Conservation (phyloP, 306 rosid genomes). For the Casuarina glauca region DNA sequence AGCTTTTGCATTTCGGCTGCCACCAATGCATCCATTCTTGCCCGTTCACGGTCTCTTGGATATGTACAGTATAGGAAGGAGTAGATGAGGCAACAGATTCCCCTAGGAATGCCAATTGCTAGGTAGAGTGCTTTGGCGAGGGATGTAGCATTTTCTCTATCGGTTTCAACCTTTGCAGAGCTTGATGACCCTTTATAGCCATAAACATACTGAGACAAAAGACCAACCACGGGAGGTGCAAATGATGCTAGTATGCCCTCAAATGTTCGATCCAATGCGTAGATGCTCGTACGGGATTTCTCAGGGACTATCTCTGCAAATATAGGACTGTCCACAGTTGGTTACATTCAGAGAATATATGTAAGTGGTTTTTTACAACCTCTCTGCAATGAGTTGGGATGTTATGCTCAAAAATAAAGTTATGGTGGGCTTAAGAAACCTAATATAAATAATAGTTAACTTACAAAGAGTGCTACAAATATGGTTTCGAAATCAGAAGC, state of each 20-base stretch:
- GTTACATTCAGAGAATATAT: conserved; percentile 14
- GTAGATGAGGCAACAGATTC: conserved; percentile 60
- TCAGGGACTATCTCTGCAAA: conserved; percentile 93
- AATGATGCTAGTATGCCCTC: conserved; percentile 70
- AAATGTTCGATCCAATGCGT: conserved; percentile 72
- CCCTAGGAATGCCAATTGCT: conserved; percentile 67
- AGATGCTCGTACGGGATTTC: conserved; percentile 73
- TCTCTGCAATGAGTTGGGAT: no score
- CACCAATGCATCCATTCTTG: conserved; percentile 56
- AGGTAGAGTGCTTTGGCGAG: conserved; percentile 74
- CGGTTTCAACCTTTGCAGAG: conserved; percentile 50
- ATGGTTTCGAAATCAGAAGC: no score
- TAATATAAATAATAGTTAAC: no score
- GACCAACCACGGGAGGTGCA: conserved; percentile 75
- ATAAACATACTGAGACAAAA: conserved; percentile 64
- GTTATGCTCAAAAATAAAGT: no score
- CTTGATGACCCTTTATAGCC: conserved; percentile 64
- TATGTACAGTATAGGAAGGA: conserved; percentile 77
- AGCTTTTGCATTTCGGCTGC: conserved; percentile 69
- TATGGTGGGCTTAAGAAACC: no score
- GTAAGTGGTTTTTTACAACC: no score
- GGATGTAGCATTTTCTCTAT: conserved; percentile 76
- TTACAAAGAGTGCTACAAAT: no score
- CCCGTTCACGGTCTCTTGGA: conserved; percentile 82
- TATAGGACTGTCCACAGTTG: conserved; percentile 66